phyloP scores from a whole-genome alignment of 208 protist genomes.

The Spongospora subterranea region DNA sequence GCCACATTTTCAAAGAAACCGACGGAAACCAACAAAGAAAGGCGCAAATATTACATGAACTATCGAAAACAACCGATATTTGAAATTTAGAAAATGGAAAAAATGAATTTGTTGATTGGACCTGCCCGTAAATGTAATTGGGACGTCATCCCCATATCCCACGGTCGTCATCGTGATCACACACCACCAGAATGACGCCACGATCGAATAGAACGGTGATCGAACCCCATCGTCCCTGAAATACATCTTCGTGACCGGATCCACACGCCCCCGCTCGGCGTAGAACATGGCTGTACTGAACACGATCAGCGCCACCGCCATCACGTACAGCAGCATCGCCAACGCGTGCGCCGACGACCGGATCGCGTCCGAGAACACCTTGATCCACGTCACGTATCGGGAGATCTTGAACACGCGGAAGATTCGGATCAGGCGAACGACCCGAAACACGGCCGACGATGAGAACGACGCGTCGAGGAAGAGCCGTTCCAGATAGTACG shows the following conservation, averaged over 20 bases:
- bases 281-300: conserved; percentile 69
- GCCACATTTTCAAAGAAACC: no score
- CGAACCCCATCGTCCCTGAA: background rate
- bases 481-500: conserved; percentile 66
- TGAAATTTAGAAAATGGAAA: no score
- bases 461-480: conserved; percentile 2
- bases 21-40: no score
- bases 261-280: conserved; percentile 60
- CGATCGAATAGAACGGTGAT: conserved; percentile 63
- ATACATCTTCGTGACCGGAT: background rate
- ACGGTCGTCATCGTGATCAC: conserved; percentile 73
- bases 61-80: no score
- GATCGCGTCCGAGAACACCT: conserved; percentile 63
- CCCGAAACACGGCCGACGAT: conserved; percentile 65
- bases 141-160: conserved; percentile 69
- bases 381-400: conserved; percentile 56
- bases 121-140: conserved; percentile 60
- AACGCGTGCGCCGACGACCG: conserved; percentile 43
- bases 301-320: conserved; percentile 66
- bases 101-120: no score
- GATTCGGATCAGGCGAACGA: conserved; percentile 69
- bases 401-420: conserved; percentile 73
- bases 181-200: conserved; percentile 68
- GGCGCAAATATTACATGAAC: no score
- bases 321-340: conserved; percentile 67